Base-by-base conservation (phyloP, 1,139 yeast species). In the Magnusiomyces ingens region DNA sequence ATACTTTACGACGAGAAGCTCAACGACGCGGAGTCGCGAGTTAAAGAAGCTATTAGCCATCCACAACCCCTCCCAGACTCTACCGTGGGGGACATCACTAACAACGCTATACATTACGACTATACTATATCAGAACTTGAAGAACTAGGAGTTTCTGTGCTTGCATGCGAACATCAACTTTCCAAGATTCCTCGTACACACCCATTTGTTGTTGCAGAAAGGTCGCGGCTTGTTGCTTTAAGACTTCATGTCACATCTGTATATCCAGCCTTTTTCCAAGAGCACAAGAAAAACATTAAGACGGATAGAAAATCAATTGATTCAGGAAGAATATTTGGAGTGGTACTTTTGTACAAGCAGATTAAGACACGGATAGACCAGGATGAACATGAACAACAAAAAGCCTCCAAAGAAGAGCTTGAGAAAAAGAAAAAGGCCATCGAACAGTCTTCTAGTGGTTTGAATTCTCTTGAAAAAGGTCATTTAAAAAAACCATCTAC, bases 1-100 rank as follows among this genome's bases (percentile, higher is more conserved):
- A 22, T 45, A 10, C 29, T 45, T 17, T 45, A 45, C 35, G 11
- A 45, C 17, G 48, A 45, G 10, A 45, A 45, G 18, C 41, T 45
- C 15, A 13, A 2, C 6, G 48, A 45, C 17, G 48, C 29, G 6
- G 48, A 45, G 19, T 45, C 48, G 4, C 19, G 48, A 19, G 18
- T 35, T 11, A 35, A 35, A 35, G 41, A 19, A 15, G 41, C 48
- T 3, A 40, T 15, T 40, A 15, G 21, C 21, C 21, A 10, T 12
- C 18, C 19, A 32, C 41, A n/a, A 38, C 35, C 2, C 36, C 37
- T 13, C 18, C 13, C 37, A 44, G 41, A 37, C 15, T 37, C 41
- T 11, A 37, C 32, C 32, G 4, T 8, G 32, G 8, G 4, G 32
- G 32, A 26, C 41, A 37, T 12, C 3, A 12, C 18, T 11, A 37